Evolutionary conservation across 2,329 filamentous ascomycete species (phyloP).

Genomic region (Colletotrichum spaethianum): DNA sequence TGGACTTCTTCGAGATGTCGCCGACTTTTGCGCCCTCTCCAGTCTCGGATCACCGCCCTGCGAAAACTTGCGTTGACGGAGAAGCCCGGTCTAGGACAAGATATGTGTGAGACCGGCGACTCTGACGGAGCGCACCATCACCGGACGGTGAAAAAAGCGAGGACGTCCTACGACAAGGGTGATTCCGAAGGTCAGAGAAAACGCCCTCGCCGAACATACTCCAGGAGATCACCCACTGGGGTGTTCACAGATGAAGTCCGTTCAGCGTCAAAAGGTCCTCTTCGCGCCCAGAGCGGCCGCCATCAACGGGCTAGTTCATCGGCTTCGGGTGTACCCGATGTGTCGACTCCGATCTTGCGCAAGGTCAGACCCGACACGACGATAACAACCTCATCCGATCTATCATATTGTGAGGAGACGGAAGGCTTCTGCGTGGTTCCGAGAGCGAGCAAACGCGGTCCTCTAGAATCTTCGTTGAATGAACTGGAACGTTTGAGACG

Average conservation of each 20-base stretch:
- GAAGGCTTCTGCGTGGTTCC: background rate
- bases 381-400: background rate
- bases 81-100: background rate
- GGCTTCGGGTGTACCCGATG: conserved; percentile 9
- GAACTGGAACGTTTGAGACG: conserved; percentile 28
- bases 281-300: background rate
- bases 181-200: conserved; percentile 42
- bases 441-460: background rate
- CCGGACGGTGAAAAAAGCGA: conserved; percentile 13
- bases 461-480: conserved; percentile 5
- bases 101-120: background rate
- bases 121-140: background rate
- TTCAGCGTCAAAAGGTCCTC: background rate
- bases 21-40: conserved; percentile 61
- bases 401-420: background rate
- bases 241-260: background rate
- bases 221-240: conserved; percentile 12
- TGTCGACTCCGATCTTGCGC: conserved; percentile 36
- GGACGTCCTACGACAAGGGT: conserved; percentile 10
- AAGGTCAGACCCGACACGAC: conserved; percentile 12
- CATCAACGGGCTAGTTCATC: background rate
- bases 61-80: conserved; percentile 51
- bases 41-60: conserved; percentile 58
- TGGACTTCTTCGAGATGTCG: conserved; percentile 66
- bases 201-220: conserved; percentile 39